phyloP scores from a whole-genome alignment of 202 grass and related monocot genomes.

The Setaria italica region DNA sequence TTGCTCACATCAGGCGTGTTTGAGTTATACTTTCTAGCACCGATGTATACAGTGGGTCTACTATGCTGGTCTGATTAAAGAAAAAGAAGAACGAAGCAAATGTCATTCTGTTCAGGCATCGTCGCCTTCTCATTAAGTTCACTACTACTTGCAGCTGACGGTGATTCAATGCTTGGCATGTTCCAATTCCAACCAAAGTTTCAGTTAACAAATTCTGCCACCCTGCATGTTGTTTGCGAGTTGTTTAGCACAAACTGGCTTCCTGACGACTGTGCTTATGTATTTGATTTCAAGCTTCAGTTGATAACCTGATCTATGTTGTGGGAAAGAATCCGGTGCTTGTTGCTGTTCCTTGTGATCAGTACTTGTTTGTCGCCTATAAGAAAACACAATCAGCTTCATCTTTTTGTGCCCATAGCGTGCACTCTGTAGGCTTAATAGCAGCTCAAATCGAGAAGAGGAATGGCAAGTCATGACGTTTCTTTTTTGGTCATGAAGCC shows the following conservation, averaged over 20 bases:
- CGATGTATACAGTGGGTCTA: not conserved
- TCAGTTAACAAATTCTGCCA: constrained; percentile 46
- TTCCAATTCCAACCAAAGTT: not conserved
- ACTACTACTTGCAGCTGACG: not conserved
- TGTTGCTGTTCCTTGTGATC: constrained; percentile 9
- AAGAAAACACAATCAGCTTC: not conserved
- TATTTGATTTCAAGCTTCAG: constrained; percentile 31
- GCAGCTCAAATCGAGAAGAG: too few relatives aligned
- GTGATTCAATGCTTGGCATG: not conserved
- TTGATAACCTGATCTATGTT: constrained; percentile 11
- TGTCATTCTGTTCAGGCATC: not conserved
- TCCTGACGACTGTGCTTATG: not conserved
- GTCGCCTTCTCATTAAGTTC: constrained; percentile 31
- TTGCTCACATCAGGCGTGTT: too few relatives aligned
- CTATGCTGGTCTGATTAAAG: not conserved
- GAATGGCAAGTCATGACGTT: too few relatives aligned
- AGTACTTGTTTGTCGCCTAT: not conserved
- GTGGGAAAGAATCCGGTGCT: not conserved
- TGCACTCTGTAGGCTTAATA: too few relatives aligned
- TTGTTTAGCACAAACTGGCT: constrained; percentile 35
- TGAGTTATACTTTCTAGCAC: too few relatives aligned
- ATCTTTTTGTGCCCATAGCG: not conserved
- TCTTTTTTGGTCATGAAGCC: too few relatives aligned
- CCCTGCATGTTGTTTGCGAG: constrained; percentile 22
- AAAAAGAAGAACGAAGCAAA: too few relatives aligned